Conservation (phyloP, 257 asterid genomes). For the Anisodus tanguticus region DNA sequence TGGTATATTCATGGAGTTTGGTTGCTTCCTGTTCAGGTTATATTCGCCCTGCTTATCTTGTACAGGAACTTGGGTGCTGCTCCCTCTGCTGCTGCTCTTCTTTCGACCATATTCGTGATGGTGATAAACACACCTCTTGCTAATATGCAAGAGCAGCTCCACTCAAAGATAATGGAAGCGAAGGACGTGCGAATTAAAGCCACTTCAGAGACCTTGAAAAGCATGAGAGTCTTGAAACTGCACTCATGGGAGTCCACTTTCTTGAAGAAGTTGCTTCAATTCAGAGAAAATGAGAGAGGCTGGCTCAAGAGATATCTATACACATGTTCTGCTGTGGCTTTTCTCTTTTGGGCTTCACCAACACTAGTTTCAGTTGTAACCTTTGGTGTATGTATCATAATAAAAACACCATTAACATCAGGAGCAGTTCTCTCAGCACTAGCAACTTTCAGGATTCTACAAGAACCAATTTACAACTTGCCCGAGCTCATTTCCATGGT, state of each 20-base stretch:
- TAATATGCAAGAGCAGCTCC: conserved; percentile 65
- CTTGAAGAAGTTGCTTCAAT: conserved; percentile 51
- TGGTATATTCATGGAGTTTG: conserved; percentile 79
- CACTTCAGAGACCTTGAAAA: conserved; percentile 73
- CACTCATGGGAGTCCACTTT: conserved; percentile 82
- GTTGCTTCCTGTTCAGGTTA: conserved; percentile 78
- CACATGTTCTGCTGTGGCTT: conserved; percentile 69
- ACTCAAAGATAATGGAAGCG: conserved; percentile 78
- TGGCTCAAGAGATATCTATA: conserved; percentile 68
- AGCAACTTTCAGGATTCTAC: conserved; percentile 85
- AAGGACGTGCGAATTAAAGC: conserved; percentile 75
- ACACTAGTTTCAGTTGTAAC: conserved; percentile 78
- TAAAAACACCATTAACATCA: conserved; percentile 71
- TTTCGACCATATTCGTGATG: conserved; percentile 73
- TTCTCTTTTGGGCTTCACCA: conserved; percentile 92
- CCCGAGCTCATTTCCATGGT: conserved; percentile 82
- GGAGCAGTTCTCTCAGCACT: conserved; percentile 82
- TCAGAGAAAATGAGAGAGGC: conserved; percentile 64
- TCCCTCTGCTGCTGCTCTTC: conserved; percentile 73
- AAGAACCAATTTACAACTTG: conserved; percentile 86
- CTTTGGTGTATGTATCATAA: conserved; percentile 63
- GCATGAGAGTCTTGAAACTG: conserved; percentile 76
- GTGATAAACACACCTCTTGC: conserved; percentile 85
- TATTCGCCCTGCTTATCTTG: conserved; percentile 62
- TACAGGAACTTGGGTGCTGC: conserved; percentile 72